Conservation (phyloP, 495 filamentous ascomycete species). For the Amniculicola lignicola region DNA sequence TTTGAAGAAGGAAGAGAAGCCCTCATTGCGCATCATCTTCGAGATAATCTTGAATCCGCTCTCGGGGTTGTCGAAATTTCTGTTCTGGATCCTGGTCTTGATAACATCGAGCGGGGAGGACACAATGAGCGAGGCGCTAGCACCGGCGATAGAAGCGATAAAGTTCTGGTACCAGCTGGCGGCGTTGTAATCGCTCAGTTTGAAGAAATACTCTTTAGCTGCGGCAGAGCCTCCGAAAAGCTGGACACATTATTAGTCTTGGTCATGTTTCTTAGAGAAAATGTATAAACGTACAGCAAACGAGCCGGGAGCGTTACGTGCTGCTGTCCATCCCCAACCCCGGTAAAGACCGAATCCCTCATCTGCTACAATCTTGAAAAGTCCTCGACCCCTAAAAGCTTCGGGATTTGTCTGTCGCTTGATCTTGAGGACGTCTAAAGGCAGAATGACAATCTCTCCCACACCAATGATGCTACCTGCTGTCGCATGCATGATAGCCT, state of each 20-base stretch:
- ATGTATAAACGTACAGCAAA: constrained; percentile 72
- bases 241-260: constrained; percentile 50
- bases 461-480: constrained; percentile 95
- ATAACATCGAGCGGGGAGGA: constrained; percentile 97
- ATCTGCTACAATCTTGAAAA: constrained; percentile 84
- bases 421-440: constrained; percentile 97
- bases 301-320: constrained; percentile 92
- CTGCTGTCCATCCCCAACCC: constrained; percentile 96
- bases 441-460: constrained; percentile 92
- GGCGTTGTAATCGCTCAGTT: constrained; percentile 85
- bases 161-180: constrained; percentile 97
- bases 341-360: constrained; percentile 96
- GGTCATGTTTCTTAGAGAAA: constrained; percentile 9
- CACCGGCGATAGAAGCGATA: constrained; percentile 89
- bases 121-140: constrained; percentile 85
- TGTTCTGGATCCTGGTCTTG: constrained; percentile 98
- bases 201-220: constrained; percentile 92
- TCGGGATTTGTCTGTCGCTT: constrained; percentile 99
- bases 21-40: constrained; percentile 90
- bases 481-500: constrained; percentile 96
- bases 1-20: constrained; percentile 88
- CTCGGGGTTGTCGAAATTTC: constrained; percentile 97
- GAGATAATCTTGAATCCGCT: constrained; percentile 83
- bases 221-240: constrained; percentile 98
- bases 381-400: constrained; percentile 89